phyloP scores from a whole-genome alignment of 2,329 filamentous ascomycete species.

The Paracamarosporium sp. region DNA sequence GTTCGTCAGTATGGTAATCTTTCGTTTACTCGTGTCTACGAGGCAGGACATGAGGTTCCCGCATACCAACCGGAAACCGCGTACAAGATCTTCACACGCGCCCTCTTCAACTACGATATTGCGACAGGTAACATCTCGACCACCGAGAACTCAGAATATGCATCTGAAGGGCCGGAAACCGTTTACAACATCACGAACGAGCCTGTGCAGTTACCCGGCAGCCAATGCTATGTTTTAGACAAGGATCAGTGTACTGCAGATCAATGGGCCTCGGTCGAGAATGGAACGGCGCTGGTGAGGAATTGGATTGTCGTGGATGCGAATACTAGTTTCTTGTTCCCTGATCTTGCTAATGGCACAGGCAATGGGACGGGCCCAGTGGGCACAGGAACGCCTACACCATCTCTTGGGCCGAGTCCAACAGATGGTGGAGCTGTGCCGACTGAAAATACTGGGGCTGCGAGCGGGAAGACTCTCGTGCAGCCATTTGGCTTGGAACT shows the following conservation, averaged over 20 bases:
- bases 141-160: conserved; percentile 47
- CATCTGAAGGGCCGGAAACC: conserved; percentile 42
- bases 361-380: conserved; percentile 18
- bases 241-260: conserved; percentile 35
- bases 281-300: conserved; percentile 36
- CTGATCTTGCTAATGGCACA: conserved; percentile 25
- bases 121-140: conserved; percentile 59
- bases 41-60: conserved; percentile 61
- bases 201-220: conserved; percentile 47
- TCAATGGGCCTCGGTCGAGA: conserved; percentile 41
- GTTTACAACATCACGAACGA: conserved; percentile 55
- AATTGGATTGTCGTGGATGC: conserved; percentile 45
- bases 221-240: conserved; percentile 43
- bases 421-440: conserved; percentile 8
- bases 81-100: conserved; percentile 60
- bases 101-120: conserved; percentile 59
- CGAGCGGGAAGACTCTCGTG: conserved; percentile 2
- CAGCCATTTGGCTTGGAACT: conserved; percentile 9
- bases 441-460: conserved; percentile 13
- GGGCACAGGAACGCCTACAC: conserved; percentile 15
- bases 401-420: conserved; percentile 6
- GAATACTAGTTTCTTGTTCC: conserved; percentile 39
- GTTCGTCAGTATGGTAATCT: conserved; percentile 79
- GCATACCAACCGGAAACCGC: conserved; percentile 57
- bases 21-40: conserved; percentile 59